phyloP scores from a whole-genome alignment of 805 yeast species.

The Zygosaccharomyces rouxii region DNA sequence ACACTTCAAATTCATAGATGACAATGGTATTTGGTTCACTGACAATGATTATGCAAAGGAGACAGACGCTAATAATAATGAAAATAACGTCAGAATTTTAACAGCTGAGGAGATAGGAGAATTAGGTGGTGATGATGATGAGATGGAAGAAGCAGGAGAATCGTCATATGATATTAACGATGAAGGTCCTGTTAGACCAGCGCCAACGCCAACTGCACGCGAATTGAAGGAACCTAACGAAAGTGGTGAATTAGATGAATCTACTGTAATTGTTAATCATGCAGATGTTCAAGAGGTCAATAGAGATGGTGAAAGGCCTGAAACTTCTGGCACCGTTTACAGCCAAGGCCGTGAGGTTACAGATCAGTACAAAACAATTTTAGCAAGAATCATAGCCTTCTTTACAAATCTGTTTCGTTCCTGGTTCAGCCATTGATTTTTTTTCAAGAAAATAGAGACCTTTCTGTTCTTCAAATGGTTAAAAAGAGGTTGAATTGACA shows the following conservation, averaged over 20 bases:
- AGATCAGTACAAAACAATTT: constrained; percentile 16
- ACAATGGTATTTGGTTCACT: constrained; percentile 30
- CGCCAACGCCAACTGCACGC: constrained; percentile 7
- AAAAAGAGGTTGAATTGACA: neutral
- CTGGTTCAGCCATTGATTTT: constrained; percentile 17
- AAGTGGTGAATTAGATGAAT: constrained; percentile 1
- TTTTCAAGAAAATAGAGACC: neutral
- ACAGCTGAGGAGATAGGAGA: neutral
- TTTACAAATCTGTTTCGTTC: constrained; percentile 19
- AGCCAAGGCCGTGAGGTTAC: constrained; percentile 14
- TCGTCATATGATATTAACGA: constrained; percentile 1
- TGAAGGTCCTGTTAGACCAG: constrained; percentile 28
- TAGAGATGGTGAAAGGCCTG: constrained; percentile 10
- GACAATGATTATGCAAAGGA: constrained; percentile 31
- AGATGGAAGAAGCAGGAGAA: constrained; percentile 10
- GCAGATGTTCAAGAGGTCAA: constrained; percentile 18
- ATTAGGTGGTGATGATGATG: constrained; percentile 2
- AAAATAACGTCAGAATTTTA: constrained; percentile 35
- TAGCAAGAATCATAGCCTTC: constrained; percentile 21
- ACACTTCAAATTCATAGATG: constrained; percentile 30
- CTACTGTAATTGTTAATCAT: constrained; percentile 16
- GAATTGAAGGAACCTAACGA: neutral
- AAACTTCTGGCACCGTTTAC: constrained; percentile 12
- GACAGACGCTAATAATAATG: constrained; percentile 36
- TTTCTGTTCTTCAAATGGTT: no score